A percentile compares a stretch with the other conserved stretches of the same genome.
phyloP scores from a whole-genome alignment of 495 filamentous ascomycete species.

The Acidomyces sp. region DNA sequence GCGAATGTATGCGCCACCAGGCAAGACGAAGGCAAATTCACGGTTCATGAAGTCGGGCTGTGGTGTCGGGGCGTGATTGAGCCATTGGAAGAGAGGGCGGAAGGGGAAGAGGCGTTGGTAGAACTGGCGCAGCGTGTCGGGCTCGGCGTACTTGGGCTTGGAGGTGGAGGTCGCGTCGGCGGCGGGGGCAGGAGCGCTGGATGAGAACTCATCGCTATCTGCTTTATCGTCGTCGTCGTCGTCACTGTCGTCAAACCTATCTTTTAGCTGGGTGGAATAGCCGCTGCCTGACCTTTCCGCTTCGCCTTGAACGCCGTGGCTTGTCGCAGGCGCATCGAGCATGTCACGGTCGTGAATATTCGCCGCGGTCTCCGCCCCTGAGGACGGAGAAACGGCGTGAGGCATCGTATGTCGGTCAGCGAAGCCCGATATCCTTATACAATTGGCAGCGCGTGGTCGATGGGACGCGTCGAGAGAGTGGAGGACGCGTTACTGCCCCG shows the following conservation, averaged over 20 bases:
- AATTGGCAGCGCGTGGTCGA: background rate
- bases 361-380: constrained; percentile 1
- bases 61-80: constrained; percentile 82
- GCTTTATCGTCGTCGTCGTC: constrained; percentile 64
- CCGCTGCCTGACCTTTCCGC: background rate
- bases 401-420: too few relatives aligned
- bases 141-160: constrained; percentile 43
- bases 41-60: constrained; percentile 80
- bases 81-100: constrained; percentile 91
- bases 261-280: constrained; percentile 47
- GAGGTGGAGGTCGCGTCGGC: constrained; percentile 11
- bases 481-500: constrained; percentile 2
- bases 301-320: background rate
- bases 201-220: constrained; percentile 69
- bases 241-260: constrained; percentile 65
- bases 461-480: constrained; percentile 8
- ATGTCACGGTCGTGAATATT: constrained; percentile 14
- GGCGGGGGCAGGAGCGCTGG: constrained; percentile 32
- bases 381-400: constrained; percentile 21
- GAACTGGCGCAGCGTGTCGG: constrained; percentile 75
- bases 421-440: too few relatives aligned
- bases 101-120: constrained; percentile 96
- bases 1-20: constrained; percentile 77
- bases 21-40: constrained; percentile 87
- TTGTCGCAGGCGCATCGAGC: constrained; percentile 12